Base-by-base conservation (phyloP, 768 basidiomycete species). In the Pleurotus djamor region DNA sequence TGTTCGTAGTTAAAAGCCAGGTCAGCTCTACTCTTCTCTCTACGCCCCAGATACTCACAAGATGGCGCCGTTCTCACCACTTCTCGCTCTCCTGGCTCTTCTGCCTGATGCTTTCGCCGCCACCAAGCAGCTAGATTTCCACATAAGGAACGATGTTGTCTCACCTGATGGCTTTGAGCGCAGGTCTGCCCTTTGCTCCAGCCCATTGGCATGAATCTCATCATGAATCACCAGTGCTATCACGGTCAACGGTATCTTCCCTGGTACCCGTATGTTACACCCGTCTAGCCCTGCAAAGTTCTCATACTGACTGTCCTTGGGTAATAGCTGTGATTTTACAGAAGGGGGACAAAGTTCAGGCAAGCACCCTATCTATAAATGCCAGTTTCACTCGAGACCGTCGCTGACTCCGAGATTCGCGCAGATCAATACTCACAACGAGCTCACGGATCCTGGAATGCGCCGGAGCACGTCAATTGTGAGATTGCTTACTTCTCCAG, bases 401-500 rank as follows among this genome's bases (percentile, higher is more conserved):
- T 28, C 21, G 21, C 21, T 28, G 21, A 28, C 21, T n/a, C n/a
- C n/a, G 21, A 28, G 21, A 28, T 28, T 28, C 21, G 21, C 21
- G 21, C 21, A 28, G 21, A 28, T 28, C 21, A 78, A 79, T 59
- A 77, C 81, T 14, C 65, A 65, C 47, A 75, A 82, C 60, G 36
- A 69, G 8, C 66, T 82, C 52, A 70, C 65, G 4, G 74, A 81
- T 50, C 60, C 62, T 5, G 69, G 73, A 13, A 76, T 76, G 74
- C 62, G 75, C 41, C 69, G 67, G n/a, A 72, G 68, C 21, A 80
- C 78, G 5, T 77, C 76, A 7, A 68, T 80, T 52, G 78, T 79
- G 67, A 48, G 74, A 48, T 37, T 13, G n/a, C 33, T 17, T 17
- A 21, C 45, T 47, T 1, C n/a, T 13, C 43, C 59, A 55, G 4